Evolutionary conservation across 495 filamentous ascomycete species (phyloP).

Genomic region (Aspergillus bertholletiae): DNA sequence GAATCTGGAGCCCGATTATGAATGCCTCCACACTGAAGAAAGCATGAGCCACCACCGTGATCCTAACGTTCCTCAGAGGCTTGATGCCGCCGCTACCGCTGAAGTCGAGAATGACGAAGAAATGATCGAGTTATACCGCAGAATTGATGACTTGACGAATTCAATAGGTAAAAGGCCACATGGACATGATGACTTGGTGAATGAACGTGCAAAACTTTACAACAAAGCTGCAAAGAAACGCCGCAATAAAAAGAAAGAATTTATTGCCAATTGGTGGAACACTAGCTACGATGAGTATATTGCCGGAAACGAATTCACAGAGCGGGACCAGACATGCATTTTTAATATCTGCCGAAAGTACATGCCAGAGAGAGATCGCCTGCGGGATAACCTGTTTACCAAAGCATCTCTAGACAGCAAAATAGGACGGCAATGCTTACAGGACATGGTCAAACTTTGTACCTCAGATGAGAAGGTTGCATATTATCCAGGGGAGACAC

Average conservation of each 20-base stretch:
- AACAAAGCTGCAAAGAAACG: neutral
- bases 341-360: constrained; percentile 8
- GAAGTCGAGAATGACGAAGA: constrained; percentile 3
- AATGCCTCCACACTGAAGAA: constrained; percentile 3
- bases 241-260: neutral
- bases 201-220: constrained; percentile 3
- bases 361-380: constrained; percentile 2
- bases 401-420: constrained; percentile 1
- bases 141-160: neutral
- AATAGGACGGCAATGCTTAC: constrained; percentile 4
- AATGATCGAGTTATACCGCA: neutral
- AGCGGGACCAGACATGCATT: constrained; percentile 3
- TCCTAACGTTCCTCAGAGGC: constrained; percentile 5
- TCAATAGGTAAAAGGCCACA: neutral
- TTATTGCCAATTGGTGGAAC: constrained; percentile 4
- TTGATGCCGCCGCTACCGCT: constrained; percentile 5
- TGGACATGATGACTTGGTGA: neutral
- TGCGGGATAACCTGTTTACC: neutral
- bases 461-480: constrained; percentile 1
- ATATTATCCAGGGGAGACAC: constrained; percentile 1
- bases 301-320: constrained; percentile 3
- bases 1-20: constrained; percentile 7
- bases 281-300: constrained; percentile 9
- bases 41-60: constrained; percentile 7
- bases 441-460: constrained; percentile 5